Percentiles rank a stretch among this genome's conserved stretches.
Evolutionary conservation across 345 rosid genomes (phyloP).

Genomic region (Clausena lansium): DNA sequence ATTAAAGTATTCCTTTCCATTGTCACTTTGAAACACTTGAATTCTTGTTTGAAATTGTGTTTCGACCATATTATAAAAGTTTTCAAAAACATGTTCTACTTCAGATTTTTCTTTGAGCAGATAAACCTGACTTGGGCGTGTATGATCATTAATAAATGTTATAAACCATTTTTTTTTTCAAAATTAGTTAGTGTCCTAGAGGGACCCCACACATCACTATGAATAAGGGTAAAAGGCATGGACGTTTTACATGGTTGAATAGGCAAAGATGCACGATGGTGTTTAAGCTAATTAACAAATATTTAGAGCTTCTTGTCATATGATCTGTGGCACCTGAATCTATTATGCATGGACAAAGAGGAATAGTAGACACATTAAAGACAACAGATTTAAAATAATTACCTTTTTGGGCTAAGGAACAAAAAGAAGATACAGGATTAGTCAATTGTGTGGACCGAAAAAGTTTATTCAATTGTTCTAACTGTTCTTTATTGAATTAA

Average conservation of each 20-base stretch:
- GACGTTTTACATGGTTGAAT: background rate
- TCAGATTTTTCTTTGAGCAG: background rate
- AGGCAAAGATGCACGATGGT: too few relatives aligned
- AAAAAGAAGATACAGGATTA: too few relatives aligned
- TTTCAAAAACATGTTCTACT: background rate
- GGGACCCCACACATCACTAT: background rate
- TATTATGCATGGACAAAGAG: too few relatives aligned
- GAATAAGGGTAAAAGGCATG: background rate
- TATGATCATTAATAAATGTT: background rate
- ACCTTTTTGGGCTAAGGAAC: too few relatives aligned
- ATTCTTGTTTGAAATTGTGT: background rate
- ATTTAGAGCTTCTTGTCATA: too few relatives aligned
- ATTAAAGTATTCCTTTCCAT: background rate
- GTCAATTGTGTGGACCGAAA: too few relatives aligned
- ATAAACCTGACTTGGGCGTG: background rate
- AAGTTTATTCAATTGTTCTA: too few relatives aligned
- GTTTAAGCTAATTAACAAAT: slow-evolving; percentile 20
- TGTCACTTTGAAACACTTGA: too few relatives aligned
- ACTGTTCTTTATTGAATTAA: too few relatives aligned
- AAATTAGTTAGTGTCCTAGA: background rate
- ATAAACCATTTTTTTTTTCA: background rate
- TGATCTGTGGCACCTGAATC: too few relatives aligned
- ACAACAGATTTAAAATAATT: too few relatives aligned
- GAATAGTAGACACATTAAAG: too few relatives aligned
- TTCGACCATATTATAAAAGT: background rate